phyloP scores from a whole-genome alignment of 2,329 filamentous ascomycete genomes.

The Colletotrichum tabaci region DNA sequence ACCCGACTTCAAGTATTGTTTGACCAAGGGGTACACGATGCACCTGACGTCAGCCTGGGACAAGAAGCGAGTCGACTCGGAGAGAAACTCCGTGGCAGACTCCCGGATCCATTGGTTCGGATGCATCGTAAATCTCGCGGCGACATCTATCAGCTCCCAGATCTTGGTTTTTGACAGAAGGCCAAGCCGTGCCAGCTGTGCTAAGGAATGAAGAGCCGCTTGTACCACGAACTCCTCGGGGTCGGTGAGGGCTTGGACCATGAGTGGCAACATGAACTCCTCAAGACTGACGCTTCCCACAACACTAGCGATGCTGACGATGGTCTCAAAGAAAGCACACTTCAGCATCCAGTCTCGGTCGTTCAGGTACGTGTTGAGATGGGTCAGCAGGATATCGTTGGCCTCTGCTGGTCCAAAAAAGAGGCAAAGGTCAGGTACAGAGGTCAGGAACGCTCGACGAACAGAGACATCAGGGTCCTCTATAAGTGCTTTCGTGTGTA shows the following conservation, averaged over 20 bases:
- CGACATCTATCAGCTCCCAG: constrained; percentile 89
- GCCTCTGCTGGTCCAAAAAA: constrained; percentile 95
- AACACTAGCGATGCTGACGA: constrained; percentile 92
- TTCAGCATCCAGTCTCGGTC: constrained; percentile 97
- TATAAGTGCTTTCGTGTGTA: constrained; percentile 89
- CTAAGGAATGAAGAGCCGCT: constrained; percentile 88
- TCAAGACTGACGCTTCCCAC: constrained; percentile 91
- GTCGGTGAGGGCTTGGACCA: constrained; percentile 95
- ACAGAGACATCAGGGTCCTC: constrained; percentile 90
- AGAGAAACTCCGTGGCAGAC: constrained; percentile 86
- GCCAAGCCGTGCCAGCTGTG: constrained; percentile 89
- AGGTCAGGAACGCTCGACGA: constrained; percentile 89
- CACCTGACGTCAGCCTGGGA: constrained; percentile 87
- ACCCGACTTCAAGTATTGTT: constrained; percentile 84
- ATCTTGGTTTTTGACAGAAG: constrained; percentile 87
- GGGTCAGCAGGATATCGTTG: constrained; percentile 95
- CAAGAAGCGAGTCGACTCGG: constrained; percentile 81
- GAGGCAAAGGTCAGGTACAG: constrained; percentile 91
- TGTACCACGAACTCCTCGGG: constrained; percentile 95
- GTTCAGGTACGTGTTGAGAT: constrained; percentile 97
- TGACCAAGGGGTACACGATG: constrained; percentile 84
- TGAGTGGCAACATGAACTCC: constrained; percentile 94
- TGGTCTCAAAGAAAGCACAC: constrained; percentile 95
- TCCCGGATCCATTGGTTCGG: constrained; percentile 97
- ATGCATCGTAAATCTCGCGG: constrained; percentile 90